Evolutionary conservation across 176 grass and related monocot species (phyloP), one percentile per base, ranked within the genome.

Genomic region (Eremochloa ophiuroides): DNA sequence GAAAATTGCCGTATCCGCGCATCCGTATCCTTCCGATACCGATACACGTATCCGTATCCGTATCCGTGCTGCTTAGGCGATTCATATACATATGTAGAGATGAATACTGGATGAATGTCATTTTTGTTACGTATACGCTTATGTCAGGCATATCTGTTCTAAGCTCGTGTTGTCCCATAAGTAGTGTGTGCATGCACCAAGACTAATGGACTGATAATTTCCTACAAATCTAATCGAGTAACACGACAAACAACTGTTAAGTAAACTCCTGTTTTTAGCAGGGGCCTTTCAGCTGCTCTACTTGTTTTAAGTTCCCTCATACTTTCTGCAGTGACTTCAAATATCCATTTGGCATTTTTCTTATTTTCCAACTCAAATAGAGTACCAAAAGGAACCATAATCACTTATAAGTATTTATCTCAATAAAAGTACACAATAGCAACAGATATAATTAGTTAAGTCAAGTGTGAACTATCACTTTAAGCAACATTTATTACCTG

Each of bases 401-500:
- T 26, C 55, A 59, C 23, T 76, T 58, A 25, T 7, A 89, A 71
- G 74, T 38, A 67, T 34, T 17, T 26, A 31, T 74, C 37, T 78
- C 34, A 1, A 66, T 46, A 68, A 23, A 58, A 48, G 23, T 6
- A 46, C 11, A 80, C 28, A 50, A 25, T 46, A 62, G 63, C 64
- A 88, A 59, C 47, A 73, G 16, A 44, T 75, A 61, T 6, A 83
- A 56, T 66, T 88, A 88, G 48, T 43, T 12, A 29, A 33, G 31
- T 26, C 37, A 29, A 33, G 31, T 26, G 46, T 41, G 30, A 38
- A 28, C 35, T 20, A 67, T 59, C 12, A 23, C 65, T 17, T 17
- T 48, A 79, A 65, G 41, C 28, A 88, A 68, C 30, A 20, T 33
- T 66, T 27, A 59, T 20, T 91, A 99, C 96, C 96, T 99, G 73